A percentile compares a stretch with the other conserved stretches of the same genome.
These are phyloP conservation scores for Stenogyne calaminthoides DNA, from an alignment of 305 asterid species.

Conservation along the genomic window DNA sequence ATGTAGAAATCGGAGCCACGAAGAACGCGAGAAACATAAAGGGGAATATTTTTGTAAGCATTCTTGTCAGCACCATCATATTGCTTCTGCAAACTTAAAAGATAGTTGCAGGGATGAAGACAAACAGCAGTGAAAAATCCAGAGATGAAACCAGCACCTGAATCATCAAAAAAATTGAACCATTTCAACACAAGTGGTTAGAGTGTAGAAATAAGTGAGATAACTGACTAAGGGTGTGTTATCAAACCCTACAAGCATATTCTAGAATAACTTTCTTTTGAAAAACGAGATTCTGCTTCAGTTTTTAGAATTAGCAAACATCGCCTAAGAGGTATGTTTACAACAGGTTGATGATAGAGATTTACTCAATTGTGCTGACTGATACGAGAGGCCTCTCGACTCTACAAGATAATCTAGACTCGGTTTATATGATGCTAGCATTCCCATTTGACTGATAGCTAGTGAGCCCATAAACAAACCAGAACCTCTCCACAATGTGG, in stretches of 20 bases:
- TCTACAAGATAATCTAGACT: too few relatives aligned
- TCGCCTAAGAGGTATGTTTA: too few relatives aligned
- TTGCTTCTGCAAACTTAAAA: background rate
- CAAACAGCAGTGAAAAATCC: constrained; percentile 19
- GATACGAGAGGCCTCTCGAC: background rate
- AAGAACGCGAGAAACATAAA: background rate
- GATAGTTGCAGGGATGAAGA: background rate
- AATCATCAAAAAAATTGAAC: background rate
- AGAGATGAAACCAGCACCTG: constrained; percentile 27
- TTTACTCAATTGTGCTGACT: background rate
- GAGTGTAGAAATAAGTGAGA: background rate
- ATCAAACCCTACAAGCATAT: too few relatives aligned
- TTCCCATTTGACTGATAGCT: background rate
- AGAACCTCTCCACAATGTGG: too few relatives aligned
- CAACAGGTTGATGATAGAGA: too few relatives aligned
- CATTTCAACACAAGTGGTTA: background rate
- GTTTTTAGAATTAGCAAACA: too few relatives aligned
- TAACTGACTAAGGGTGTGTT: background rate
- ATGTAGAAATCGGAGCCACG: background rate
- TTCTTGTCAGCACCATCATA: background rate
- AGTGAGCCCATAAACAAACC: background rate
- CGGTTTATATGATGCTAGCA: constrained; percentile 5
- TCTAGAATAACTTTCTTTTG: too few relatives aligned
- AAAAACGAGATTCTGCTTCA: too few relatives aligned
- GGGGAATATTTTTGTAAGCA: too few relatives aligned